Base-by-base conservation (phyloP, 345 rosid genomes). In the Raphanus sativus region DNA sequence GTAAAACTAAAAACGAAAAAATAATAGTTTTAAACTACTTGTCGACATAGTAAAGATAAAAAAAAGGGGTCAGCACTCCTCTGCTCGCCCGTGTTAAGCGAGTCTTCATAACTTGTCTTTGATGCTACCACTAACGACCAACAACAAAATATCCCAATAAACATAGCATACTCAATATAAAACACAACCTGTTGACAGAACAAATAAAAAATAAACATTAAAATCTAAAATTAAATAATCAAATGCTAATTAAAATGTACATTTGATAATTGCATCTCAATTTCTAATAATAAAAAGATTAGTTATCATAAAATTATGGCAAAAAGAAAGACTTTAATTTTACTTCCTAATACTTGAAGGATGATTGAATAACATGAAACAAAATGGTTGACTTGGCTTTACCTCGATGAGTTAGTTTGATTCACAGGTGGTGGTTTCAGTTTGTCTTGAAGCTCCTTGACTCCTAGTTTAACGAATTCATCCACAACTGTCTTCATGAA, bases 401-500 rank as follows among this genome's bases (percentile, higher is more conserved):
- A 80, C 78, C 82, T 80, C 8, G 62, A 30, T 62, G 75, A 29
- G 62, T 67, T 69, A 38, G 26, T 55, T 64, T 38, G 65, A 12
- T 2, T 38, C 63, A 4, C 36, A 71, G 71, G 12, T 21, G 38
- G 38, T 58, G 81, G 68, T 33, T 66, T 67, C 8, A n/a, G 21
- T 32, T 55, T 71, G 24, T 77, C 73, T 74, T 64, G 62, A 63
- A 79, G 75, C 36, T 62, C 79, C 32, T 64, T 65, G 48, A 75
- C 83, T 68, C 96, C 94, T 6, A 90, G 73, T 38, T 52, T 60
- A 2, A 72, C 42, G 15, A 94, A 87, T 73, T 86, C 90, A 45
- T 56, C 83, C 42, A 77, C 75, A 7, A 89, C 86, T 30, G 84
- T 13, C 60, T 76, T 76, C 32, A 85, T 62, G 62, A 65, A 75